A percentile compares a stretch with the other conserved stretches of the same genome.
Conservation (phyloP, 83 land plant genomes). For the Picea abies region DNA sequence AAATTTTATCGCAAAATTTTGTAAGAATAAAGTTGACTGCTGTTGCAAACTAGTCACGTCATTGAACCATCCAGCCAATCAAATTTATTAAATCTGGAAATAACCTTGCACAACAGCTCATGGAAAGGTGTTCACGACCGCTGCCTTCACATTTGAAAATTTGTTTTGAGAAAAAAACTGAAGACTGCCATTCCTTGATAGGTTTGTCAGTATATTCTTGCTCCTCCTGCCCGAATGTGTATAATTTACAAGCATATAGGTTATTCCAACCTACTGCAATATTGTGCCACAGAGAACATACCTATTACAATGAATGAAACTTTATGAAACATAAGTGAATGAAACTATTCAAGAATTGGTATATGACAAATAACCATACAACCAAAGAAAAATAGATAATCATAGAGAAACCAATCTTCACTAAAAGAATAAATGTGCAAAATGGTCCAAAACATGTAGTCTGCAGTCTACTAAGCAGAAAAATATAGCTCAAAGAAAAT, state of each 20-base stretch:
- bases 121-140: not conserved
- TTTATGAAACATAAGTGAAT: not conserved
- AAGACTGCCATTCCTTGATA: not conserved
- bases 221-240: not conserved
- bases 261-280: conserved; percentile 11
- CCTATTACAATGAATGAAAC: not conserved
- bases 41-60: not conserved
- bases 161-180: not conserved
- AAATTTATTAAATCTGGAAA: not conserved
- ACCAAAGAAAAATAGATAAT: not conserved
- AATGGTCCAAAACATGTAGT: not conserved
- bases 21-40: conserved; percentile 5
- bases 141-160: not conserved
- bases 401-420: not conserved
- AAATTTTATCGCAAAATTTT: not conserved
- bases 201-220: not conserved
- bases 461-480: not conserved
- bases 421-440: not conserved
- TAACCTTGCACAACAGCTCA: not conserved
- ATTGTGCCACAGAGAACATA: not conserved
- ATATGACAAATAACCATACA: not conserved
- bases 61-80: conserved; percentile 11
- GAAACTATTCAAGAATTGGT: not conserved
- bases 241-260: not conserved
- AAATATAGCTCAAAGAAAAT: not conserved